Evolutionary conservation across 352 stramenopile species (phyloP).

Genomic region (Pythium plurisporium): DNA sequence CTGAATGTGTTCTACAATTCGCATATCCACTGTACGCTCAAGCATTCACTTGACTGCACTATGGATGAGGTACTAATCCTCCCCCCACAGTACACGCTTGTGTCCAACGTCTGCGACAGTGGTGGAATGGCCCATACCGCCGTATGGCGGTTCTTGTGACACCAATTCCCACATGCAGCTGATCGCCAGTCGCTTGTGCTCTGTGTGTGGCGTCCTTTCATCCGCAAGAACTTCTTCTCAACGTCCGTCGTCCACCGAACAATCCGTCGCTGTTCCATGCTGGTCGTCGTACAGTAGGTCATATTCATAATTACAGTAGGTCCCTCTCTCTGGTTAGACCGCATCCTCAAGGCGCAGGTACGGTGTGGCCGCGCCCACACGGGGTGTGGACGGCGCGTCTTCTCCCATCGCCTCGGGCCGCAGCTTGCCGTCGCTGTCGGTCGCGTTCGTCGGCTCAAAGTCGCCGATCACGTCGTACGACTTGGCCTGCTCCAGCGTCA

Average conservation of each 20-base stretch:
- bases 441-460: slow-evolving; percentile 5
- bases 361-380: background rate
- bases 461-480: slow-evolving; percentile 14
- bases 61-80: too few relatives aligned
- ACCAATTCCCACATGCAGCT: too few relatives aligned
- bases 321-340: background rate
- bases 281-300: too few relatives aligned
- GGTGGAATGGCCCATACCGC: background rate
- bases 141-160: too few relatives aligned
- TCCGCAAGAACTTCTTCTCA: background rate
- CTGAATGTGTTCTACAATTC: too few relatives aligned
- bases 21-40: background rate
- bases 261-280: too few relatives aligned
- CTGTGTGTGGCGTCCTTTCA: background rate
- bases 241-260: too few relatives aligned
- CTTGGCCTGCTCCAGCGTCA: background rate
- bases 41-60: too few relatives aligned
- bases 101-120: background rate
- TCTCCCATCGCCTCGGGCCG: background rate
- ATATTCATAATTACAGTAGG: background rate
- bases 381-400: too few relatives aligned
- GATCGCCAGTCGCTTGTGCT: background rate
- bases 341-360: slow-evolving; percentile 6
- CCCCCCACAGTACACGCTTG: too few relatives aligned
- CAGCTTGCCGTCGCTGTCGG: slow-evolving; percentile 3